Evolutionary conservation across 768 basidiomycete species (phyloP).

Genomic region (Lentinula boryana): DNA sequence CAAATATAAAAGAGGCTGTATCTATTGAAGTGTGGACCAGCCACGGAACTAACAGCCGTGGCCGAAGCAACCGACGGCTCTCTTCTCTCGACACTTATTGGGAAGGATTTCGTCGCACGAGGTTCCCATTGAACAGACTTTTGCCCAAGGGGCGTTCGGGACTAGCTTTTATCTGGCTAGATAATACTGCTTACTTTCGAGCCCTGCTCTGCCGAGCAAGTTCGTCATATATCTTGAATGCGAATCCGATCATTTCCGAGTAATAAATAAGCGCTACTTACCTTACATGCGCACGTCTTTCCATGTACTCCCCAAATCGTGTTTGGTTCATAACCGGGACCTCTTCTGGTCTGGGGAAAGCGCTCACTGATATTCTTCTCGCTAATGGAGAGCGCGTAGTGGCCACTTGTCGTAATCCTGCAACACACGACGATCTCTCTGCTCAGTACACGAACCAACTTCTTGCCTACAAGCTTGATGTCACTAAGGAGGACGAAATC

Average conservation of each 20-base stretch:
- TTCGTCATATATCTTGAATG: no score
- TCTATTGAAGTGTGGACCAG: no score
- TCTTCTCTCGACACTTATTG: no score
- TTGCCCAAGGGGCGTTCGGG: no score
- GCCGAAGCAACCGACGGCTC: no score
- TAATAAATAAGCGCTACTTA: not conserved
- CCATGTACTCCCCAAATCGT: slow-evolving; percentile 4
- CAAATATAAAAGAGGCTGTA: no score
- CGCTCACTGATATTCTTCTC: slow-evolving; percentile 24
- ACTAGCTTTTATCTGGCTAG: no score
- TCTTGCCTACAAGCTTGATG: slow-evolving; percentile 24
- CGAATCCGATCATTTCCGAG: not conserved
- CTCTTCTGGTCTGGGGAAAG: slow-evolving; percentile 25
- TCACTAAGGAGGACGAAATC: slow-evolving; percentile 24
- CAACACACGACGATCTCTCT: slow-evolving; percentile 14
- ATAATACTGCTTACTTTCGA: no score
- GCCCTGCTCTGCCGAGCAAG: no score
- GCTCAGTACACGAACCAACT: slow-evolving; percentile 17
- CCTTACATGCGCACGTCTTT: not conserved
- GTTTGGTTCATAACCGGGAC: slow-evolving; percentile 21
- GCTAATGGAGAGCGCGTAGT: slow-evolving; percentile 22
- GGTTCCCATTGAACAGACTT: no score
- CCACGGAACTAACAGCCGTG: no score
- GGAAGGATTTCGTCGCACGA: no score
- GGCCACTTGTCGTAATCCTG: slow-evolving; percentile 24